Conservation (phyloP, 257 asterid genomes). For the Penstemon newberryi region DNA sequence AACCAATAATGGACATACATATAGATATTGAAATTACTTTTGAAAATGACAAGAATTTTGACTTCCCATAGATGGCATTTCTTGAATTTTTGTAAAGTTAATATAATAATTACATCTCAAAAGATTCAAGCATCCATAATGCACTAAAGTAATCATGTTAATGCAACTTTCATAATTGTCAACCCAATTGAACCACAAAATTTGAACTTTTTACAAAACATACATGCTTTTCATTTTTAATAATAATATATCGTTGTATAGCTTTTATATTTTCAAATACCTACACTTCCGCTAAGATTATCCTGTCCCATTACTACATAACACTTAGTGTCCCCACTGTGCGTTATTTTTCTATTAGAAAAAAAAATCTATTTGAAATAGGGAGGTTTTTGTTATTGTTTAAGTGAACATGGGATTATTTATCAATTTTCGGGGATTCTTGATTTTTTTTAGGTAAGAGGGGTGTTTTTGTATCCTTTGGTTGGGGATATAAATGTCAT, state of each 20-base stretch:
- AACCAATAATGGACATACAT: slow-evolving; percentile 10
- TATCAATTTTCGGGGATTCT: too few species aligned
- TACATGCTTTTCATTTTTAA: neutral
- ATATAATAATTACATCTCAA: neutral
- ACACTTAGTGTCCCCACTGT: too few species aligned
- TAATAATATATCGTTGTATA: neutral
- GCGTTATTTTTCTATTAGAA: too few species aligned
- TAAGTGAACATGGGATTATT: too few species aligned
- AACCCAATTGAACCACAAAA: neutral
- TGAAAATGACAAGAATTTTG: slow-evolving; percentile 46
- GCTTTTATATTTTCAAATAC: neutral
- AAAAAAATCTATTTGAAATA: too few species aligned
- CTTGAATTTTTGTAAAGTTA: slow-evolving; percentile 20
- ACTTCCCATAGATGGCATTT: slow-evolving; percentile 27
- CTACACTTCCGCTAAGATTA: neutral
- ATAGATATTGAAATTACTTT: neutral
- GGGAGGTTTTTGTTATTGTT: too few species aligned
- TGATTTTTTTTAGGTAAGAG: too few species aligned
- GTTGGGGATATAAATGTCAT: too few species aligned
- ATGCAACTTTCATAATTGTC: slow-evolving; percentile 14
- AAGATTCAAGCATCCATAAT: slow-evolving; percentile 20
- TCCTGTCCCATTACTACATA: too few species aligned
- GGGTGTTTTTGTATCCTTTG: too few species aligned
- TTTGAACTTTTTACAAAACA: neutral
- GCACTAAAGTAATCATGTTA: slow-evolving; percentile 15